Percentiles rank a stretch among this genome's conserved stretches.
These are phyloP conservation scores for Collybia nuda DNA, from an alignment of 768 basidiomycete genomes.

Conservation along the genomic window DNA sequence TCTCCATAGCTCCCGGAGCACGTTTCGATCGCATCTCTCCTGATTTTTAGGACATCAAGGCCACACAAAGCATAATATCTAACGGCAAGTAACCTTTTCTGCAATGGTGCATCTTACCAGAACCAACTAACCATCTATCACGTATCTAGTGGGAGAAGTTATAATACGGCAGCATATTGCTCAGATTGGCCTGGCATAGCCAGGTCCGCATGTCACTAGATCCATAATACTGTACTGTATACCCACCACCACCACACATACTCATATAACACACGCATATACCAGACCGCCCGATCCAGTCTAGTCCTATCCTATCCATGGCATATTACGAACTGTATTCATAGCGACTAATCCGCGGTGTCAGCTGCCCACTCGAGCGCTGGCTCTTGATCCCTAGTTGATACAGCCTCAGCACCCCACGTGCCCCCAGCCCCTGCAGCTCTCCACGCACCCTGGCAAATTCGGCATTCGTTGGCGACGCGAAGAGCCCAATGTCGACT, in stretches of 20 bases:
- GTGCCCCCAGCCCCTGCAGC: slow-evolving; percentile 23
- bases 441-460: slow-evolving; percentile 31
- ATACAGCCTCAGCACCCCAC: slow-evolving; percentile 35
- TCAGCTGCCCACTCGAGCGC: slow-evolving; percentile 32
- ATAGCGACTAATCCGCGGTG: slow-evolving; percentile 35
- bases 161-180: slow-evolving; percentile 67
- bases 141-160: slow-evolving; percentile 55
- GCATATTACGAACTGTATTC: slow-evolving; percentile 16
- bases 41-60: slow-evolving; percentile 58
- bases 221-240: too few species aligned
- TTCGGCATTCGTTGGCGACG: slow-evolving; percentile 29
- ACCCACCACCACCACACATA: background rate
- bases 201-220: background rate
- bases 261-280: background rate
- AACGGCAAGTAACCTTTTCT: slow-evolving; percentile 42
- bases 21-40: background rate
- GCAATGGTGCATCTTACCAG: too few species aligned
- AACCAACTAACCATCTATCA: background rate
- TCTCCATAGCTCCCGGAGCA: background rate
- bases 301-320: background rate
- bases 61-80: slow-evolving; percentile 64
- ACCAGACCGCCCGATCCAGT: background rate
- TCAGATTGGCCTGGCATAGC: slow-evolving; percentile 45
- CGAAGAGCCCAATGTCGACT: slow-evolving; percentile 43
- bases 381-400: slow-evolving; percentile 41